A percentile compares a stretch with the other conserved stretches of the same genome.
Conservation (phyloP, 768 basidiomycete species). For the Sutorius australiensis region DNA sequence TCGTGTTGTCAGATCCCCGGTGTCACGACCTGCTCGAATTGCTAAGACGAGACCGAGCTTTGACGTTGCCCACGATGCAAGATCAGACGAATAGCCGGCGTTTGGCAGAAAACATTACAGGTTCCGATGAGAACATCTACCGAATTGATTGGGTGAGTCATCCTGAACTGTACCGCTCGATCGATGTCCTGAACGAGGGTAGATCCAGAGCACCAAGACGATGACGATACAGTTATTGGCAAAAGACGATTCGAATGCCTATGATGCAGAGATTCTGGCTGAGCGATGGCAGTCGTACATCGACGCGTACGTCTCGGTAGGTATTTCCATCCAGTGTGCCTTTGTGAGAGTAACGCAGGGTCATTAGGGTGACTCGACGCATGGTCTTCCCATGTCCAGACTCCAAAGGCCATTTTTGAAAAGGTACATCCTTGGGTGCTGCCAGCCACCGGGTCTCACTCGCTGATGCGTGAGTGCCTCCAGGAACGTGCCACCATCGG, state of each 20-base stretch:
- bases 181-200: neutral
- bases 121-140: slow-evolving; percentile 76
- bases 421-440: slow-evolving; percentile 40
- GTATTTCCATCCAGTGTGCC: slow-evolving; percentile 12
- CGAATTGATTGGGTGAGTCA: slow-evolving; percentile 72
- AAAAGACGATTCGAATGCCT: slow-evolving; percentile 71
- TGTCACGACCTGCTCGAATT: slow-evolving; percentile 71
- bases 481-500: slow-evolving; percentile 22
- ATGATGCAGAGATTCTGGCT: slow-evolving; percentile 72
- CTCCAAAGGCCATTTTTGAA: slow-evolving; percentile 61
- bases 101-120: slow-evolving; percentile 64
- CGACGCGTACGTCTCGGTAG: slow-evolving; percentile 68
- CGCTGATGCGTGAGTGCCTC: neutral
- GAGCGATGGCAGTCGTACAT: slow-evolving; percentile 80
- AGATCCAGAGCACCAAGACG: slow-evolving; percentile 64
- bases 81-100: slow-evolving; percentile 67
- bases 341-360: neutral
- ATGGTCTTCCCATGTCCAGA: slow-evolving; percentile 46
- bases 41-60: slow-evolving; percentile 62
- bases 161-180: neutral
- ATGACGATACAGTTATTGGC: slow-evolving; percentile 74
- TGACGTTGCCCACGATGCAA: slow-evolving; percentile 59
- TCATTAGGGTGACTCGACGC: slow-evolving; percentile 53
- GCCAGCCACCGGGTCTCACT: neutral
- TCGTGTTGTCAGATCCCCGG: slow-evolving; percentile 62